Conservation (phyloP, 129 eudicot species). For the Artemisia argyi region DNA sequence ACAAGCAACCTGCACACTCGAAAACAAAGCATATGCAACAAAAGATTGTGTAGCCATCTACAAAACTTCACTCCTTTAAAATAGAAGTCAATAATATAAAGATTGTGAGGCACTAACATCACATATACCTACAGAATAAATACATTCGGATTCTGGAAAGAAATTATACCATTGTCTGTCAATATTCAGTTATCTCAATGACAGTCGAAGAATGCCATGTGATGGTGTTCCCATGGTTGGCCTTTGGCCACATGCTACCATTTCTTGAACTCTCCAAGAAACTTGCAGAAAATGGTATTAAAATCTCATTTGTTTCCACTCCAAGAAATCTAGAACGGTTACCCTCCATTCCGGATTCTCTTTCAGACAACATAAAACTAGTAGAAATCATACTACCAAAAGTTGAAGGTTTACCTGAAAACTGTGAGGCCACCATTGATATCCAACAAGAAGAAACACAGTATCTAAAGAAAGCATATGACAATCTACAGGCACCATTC, state of each 20-base stretch:
- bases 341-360: conserved; percentile 44
- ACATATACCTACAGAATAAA: neutral
- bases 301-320: conserved; percentile 56
- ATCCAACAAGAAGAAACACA: too few relatives aligned
- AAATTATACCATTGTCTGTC: neutral
- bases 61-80: conserved; percentile 14
- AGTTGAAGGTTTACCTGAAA: conserved; percentile 44
- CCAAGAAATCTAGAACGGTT: conserved; percentile 54
- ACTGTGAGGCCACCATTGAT: too few relatives aligned
- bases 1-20: too few relatives aligned
- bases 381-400: conserved; percentile 43
- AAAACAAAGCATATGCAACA: conserved; percentile 3
- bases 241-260: conserved; percentile 69
- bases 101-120: conserved; percentile 11
- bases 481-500: too few relatives aligned
- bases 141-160: conserved; percentile 7
- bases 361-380: conserved; percentile 31
- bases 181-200: conserved; percentile 13
- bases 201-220: conserved; percentile 37
- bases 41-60: conserved; percentile 22
- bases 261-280: conserved; percentile 47
- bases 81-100: conserved; percentile 11
- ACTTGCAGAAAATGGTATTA: conserved; percentile 46
- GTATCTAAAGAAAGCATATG: too few relatives aligned
- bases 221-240: conserved; percentile 65